Evolutionary conservation across 441 rosid species (phyloP).

Genomic region (Macaranga tanarius): DNA sequence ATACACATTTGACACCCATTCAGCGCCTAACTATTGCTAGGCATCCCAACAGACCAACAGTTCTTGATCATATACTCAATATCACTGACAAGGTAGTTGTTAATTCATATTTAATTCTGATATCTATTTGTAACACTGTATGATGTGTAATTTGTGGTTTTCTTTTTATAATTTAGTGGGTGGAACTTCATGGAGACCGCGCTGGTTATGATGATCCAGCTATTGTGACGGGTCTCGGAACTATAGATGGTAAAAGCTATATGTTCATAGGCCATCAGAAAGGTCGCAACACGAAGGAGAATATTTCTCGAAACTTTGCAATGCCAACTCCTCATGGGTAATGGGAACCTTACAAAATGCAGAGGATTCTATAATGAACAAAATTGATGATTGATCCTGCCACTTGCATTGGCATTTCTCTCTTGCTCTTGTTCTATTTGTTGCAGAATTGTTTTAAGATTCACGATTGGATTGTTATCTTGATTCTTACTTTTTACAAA

Average conservation of each 20-base stretch:
- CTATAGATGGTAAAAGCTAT: slow-evolving; percentile 70
- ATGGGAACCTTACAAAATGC: neutral
- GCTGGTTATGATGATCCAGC: slow-evolving; percentile 97
- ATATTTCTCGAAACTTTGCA: slow-evolving; percentile 82
- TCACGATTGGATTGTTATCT: neutral
- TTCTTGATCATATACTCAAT: slow-evolving; percentile 80
- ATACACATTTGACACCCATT: slow-evolving; percentile 69
- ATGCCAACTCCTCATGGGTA: slow-evolving; percentile 84
- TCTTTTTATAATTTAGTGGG: slow-evolving; percentile 42
- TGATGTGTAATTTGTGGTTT: too few species aligned
- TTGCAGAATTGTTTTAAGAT: neutral
- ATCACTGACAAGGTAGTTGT: slow-evolving; percentile 70
- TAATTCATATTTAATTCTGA: neutral
- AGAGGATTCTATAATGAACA: neutral
- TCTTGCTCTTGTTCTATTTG: too few species aligned
- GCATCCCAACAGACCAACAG: slow-evolving; percentile 92
- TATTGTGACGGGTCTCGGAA: slow-evolving; percentile 85
- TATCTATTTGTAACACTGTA: neutral
- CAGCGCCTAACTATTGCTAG: slow-evolving; percentile 91
- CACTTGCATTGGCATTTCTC: neutral
- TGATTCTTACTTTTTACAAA: neutral
- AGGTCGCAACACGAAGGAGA: slow-evolving; percentile 93
- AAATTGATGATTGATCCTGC: neutral
- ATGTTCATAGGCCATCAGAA: slow-evolving; percentile 96
- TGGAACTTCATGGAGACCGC: slow-evolving; percentile 96